Evolutionary conservation across 768 basidiomycete genomes (phyloP).

Genomic region (Tulasnella sp.): DNA sequence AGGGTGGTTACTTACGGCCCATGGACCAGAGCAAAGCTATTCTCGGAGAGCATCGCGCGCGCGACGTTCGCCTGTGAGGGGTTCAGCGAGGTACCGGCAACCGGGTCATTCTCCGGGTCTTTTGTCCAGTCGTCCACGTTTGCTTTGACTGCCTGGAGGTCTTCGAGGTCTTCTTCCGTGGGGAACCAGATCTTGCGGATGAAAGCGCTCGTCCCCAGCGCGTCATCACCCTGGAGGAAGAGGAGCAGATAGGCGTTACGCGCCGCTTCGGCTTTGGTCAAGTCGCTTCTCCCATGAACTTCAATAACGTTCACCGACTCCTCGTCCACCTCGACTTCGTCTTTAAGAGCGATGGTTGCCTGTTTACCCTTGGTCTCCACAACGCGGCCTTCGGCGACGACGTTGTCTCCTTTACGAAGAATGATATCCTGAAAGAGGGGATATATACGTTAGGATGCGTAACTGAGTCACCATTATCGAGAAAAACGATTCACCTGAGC

Average conservation of each 20-base stretch:
- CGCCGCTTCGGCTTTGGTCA: conserved; percentile 49
- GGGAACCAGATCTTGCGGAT: conserved; percentile 52
- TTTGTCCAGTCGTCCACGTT: neutral
- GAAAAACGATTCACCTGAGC: conserved; percentile 14
- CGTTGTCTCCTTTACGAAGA: neutral
- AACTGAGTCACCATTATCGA: neutral
- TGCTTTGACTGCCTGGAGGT: conserved; percentile 18
- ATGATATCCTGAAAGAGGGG: neutral
- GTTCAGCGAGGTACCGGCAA: conserved; percentile 42
- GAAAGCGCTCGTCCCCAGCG: conserved; percentile 45
- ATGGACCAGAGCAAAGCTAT: conserved; percentile 36
- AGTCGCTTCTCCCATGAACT: conserved; percentile 50
- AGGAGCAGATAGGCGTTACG: conserved; percentile 48
- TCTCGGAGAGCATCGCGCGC: conserved; percentile 45
- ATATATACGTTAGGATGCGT: neutral
- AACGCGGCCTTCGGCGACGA: conserved; percentile 41
- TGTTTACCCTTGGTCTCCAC: conserved; percentile 47
- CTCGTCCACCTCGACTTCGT: conserved; percentile 21
- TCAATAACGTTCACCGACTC: conserved; percentile 45
- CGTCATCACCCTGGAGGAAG: conserved; percentile 44
- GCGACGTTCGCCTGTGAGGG: conserved; percentile 48
- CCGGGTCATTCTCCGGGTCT: conserved; percentile 17
- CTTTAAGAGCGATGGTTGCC: conserved; percentile 33
- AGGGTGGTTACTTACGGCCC: conserved; percentile 32
- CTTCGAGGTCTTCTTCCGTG: conserved; percentile 26